These are phyloP conservation scores for Boechera retrofracta DNA, from an alignment of 345 rosid genomes.

Conservation along the genomic window DNA sequence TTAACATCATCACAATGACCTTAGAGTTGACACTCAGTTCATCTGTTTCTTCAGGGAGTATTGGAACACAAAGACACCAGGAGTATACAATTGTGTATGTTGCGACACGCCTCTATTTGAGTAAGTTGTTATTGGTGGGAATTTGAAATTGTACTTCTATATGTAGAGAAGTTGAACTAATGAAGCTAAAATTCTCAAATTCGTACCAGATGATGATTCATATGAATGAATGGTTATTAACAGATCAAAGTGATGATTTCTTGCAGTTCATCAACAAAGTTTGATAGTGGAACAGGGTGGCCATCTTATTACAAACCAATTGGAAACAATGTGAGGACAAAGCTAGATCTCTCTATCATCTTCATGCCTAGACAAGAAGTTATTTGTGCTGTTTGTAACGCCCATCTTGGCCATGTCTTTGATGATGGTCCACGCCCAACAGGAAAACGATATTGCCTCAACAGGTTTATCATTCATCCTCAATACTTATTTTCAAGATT, in stretches of 20 bases:
- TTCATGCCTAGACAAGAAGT: constrained; percentile 95
- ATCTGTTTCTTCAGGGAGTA: constrained; percentile 59
- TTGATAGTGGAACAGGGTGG: constrained; percentile 99
- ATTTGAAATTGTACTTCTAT: neutral
- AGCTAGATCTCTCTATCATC: constrained; percentile 74
- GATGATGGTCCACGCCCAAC: constrained; percentile 92
- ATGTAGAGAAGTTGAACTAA: neutral
- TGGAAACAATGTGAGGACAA: constrained; percentile 70
- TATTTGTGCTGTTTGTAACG: constrained; percentile 65
- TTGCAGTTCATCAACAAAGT: constrained; percentile 84
- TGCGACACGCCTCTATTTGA: constrained; percentile 82
- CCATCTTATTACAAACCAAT: constrained; percentile 84
- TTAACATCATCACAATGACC: neutral
- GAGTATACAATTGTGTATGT: constrained; percentile 86
- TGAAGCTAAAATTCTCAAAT: neutral
- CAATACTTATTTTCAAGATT: neutral
- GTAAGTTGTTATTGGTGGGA: constrained; percentile 47
- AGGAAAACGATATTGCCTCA: constrained; percentile 83
- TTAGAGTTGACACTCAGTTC: neutral
- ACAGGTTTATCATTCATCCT: constrained; percentile 53
- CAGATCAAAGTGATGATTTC: neutral
- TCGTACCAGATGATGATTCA: neutral
- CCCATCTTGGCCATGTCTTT: constrained; percentile 92
- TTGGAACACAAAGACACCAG: constrained; percentile 80
- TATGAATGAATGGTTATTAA: neutral